phyloP scores from a whole-genome alignment of 2,329 filamentous ascomycete genomes.

The Aaosphaeria pasadenensis region DNA sequence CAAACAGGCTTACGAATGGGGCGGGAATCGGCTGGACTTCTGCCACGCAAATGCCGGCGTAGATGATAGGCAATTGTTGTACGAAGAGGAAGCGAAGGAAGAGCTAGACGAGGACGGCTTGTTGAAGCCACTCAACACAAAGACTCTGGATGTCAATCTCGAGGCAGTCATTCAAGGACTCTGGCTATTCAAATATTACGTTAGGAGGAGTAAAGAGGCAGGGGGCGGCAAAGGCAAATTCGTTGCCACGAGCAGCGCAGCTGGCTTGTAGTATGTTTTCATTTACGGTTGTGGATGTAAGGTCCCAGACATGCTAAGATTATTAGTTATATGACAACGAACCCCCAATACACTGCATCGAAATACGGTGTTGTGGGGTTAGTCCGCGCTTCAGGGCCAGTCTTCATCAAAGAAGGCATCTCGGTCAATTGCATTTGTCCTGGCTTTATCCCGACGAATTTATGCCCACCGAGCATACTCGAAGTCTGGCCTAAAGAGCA shows the following conservation, averaged over 20 bases:
- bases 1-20: slow-evolving; percentile 41
- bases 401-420: slow-evolving; percentile 33
- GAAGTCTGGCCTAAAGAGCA: slow-evolving; percentile 38
- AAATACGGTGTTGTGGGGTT: slow-evolving; percentile 45
- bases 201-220: slow-evolving; percentile 32
- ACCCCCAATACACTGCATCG: slow-evolving; percentile 41
- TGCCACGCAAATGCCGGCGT: slow-evolving; percentile 46
- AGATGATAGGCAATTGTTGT: slow-evolving; percentile 38
- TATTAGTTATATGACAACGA: slow-evolving; percentile 24
- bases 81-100: slow-evolving; percentile 26
- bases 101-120: slow-evolving; percentile 33
- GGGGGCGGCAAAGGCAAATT: slow-evolving; percentile 37
- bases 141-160: slow-evolving; percentile 40
- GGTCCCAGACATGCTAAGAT: neutral
- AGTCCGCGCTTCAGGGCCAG: slow-evolving; percentile 31
- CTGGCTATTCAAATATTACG: slow-evolving; percentile 44
- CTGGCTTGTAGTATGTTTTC: slow-evolving; percentile 35
- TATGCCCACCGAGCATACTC: slow-evolving; percentile 38
- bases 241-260: slow-evolving; percentile 38
- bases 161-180: slow-evolving; percentile 41
- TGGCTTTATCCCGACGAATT: slow-evolving; percentile 37
- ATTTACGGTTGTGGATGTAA: neutral
- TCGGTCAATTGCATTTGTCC: slow-evolving; percentile 42
- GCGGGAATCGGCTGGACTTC: slow-evolving; percentile 41
- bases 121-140: slow-evolving; percentile 37